Conservation (phyloP, 352 stramenopile species). For the Phytophthora niederhauseri region DNA sequence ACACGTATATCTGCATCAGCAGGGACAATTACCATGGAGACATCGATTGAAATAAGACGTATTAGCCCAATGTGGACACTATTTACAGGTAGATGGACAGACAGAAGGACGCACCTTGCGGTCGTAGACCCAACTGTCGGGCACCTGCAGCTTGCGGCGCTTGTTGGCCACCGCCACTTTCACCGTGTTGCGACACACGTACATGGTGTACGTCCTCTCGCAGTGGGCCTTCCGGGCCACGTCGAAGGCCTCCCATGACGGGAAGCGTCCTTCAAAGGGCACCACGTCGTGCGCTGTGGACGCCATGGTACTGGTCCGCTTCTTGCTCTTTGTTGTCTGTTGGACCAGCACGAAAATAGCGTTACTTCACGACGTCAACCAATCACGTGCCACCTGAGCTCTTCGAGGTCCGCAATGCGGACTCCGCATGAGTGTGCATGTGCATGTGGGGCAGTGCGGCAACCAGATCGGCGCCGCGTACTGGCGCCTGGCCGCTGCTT, state of each 20-base stretch:
- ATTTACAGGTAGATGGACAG: not conserved
- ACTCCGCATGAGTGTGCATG: conserved; percentile 61
- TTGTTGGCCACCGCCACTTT: conserved; percentile 78
- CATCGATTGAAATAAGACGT: conserved; percentile 1
- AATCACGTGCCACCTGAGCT: conserved; percentile 10
- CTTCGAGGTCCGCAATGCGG: too few relatives aligned
- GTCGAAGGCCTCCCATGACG: conserved; percentile 83
- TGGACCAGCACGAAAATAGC: conserved; percentile 1
- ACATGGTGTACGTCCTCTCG: conserved; percentile 83
- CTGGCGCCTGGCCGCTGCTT: conserved; percentile 51
- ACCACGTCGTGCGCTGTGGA: conserved; percentile 58
- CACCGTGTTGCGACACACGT: conserved; percentile 81
- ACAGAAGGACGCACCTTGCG: conserved; percentile 48
- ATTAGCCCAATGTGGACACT: conserved; percentile 10
- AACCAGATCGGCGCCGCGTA: conserved; percentile 80
- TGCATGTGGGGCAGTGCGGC: conserved; percentile 83
- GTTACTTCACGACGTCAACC: conserved; percentile 2
- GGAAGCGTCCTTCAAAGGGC: conserved; percentile 68
- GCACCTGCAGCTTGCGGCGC: conserved; percentile 71
- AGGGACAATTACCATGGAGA: not conserved
- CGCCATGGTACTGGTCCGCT: conserved; percentile 19
- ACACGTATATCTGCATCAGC: conserved; percentile 65
- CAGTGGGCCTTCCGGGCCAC: conserved; percentile 66
- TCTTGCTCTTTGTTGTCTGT: not conserved
- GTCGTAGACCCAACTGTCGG: conserved; percentile 67